Percentiles rank a stretch among this genome's conserved stretches.
These are phyloP conservation scores for Hymenoscyphus albidus DNA, from an alignment of 2,329 filamentous ascomycete genomes.

Conservation along the genomic window DNA sequence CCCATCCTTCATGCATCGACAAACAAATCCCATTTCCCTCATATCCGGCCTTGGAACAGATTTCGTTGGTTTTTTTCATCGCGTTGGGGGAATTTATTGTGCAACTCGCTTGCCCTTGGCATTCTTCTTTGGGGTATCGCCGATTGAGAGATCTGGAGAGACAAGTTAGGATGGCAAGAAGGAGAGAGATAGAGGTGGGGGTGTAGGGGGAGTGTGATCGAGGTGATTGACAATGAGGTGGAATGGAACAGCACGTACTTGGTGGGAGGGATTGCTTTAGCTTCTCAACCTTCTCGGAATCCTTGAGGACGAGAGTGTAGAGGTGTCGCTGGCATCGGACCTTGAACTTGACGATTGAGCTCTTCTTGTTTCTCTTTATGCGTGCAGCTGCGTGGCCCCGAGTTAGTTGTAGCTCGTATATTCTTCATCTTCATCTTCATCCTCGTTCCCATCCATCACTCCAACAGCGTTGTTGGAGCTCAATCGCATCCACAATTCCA, in stretches of 20 bases:
- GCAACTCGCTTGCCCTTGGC: constrained; percentile 37
- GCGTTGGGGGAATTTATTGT: constrained; percentile 19
- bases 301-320: constrained; percentile 98
- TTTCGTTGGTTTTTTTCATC: neutral
- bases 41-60: too few species aligned
- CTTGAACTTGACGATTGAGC: constrained; percentile 99
- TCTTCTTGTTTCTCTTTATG: constrained; percentile 94
- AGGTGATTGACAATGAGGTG: neutral
- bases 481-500: neutral
- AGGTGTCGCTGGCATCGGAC: constrained; percentile 95
- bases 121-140: constrained; percentile 62
- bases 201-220: too few species aligned
- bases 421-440: neutral
- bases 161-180: too few species aligned
- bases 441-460: neutral
- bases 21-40: constrained; percentile 3
- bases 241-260: constrained; percentile 59
- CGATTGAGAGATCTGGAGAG: constrained; percentile 50
- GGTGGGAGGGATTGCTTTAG: constrained; percentile 98
- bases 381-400: constrained; percentile 61
- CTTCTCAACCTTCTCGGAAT: constrained; percentile 99
- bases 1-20: neutral
- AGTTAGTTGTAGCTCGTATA: constrained; percentile 7
- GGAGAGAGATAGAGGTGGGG: too few species aligned
- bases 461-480: neutral